Evolutionary conservation across 2,329 filamentous ascomycete species (phyloP).

Genomic region (Fusarium denticulatum): DNA sequence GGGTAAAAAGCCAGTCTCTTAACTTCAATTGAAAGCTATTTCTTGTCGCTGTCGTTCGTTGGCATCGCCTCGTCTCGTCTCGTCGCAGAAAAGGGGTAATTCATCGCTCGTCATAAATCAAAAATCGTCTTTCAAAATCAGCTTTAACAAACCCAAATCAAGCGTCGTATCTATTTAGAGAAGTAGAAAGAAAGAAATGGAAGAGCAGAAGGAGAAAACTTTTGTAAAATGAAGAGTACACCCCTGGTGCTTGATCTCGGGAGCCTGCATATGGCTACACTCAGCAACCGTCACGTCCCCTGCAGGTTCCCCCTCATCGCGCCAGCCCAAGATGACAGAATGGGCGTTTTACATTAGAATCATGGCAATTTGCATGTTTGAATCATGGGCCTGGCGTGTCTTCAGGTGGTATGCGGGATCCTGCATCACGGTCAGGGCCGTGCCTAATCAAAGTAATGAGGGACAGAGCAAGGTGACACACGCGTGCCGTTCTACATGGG

Average conservation of each 20-base stretch:
- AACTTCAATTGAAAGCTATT: neutral
- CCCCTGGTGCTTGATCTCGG: neutral
- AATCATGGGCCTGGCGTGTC: neutral
- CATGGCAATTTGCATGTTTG: neutral
- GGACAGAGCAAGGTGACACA: neutral
- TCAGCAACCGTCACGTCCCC: neutral
- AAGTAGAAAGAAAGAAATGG: neutral
- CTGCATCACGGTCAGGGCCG: neutral
- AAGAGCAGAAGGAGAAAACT: neutral
- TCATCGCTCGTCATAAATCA: neutral
- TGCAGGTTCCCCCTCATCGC: neutral
- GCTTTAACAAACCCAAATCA: fast-evolving
- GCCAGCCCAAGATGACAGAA: fast-evolving
- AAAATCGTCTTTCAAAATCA: neutral
- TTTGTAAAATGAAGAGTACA: neutral
- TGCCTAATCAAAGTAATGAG: neutral
- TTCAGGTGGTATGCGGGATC: neutral
- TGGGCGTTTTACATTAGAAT: neutral
- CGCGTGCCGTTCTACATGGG: neutral
- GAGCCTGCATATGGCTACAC: constrained; percentile 5
- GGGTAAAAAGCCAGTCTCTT: fast-evolving
- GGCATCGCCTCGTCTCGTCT: neutral
- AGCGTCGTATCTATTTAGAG: fast-evolving
- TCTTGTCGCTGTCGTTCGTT: neutral
- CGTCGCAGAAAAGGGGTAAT: neutral